Evolutionary conservation across 805 yeast species (phyloP), one percentile per base, ranked within the genome.

Genomic region (Teunomyces atbi): DNA sequence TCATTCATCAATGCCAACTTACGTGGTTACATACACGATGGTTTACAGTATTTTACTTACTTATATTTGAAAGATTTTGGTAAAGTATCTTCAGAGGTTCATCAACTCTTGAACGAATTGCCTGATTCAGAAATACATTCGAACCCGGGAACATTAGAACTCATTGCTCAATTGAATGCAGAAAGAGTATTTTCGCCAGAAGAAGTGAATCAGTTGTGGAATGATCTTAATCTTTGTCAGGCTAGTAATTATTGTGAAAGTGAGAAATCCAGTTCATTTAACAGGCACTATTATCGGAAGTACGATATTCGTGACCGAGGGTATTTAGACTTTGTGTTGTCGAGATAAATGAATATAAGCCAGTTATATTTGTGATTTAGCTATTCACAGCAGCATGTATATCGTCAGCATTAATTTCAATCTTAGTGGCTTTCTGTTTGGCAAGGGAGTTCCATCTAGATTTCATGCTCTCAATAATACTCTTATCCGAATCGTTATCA

Each of bases 381-480:
- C 41, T 52, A 16, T 48, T 54, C 19, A 69, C 60, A 15, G 73
- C 73, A 27, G 58, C 61, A 38, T 58, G 59, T 41, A 69, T 57
- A 38, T 69, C 74, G 6, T 64, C 68, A 8, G 71, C 74, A 49
- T 65, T 68, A 42, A 69, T 69, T 41, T 68, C 71, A 34, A 69
- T 56, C 45, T 56, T 62, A 2, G 52, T 42, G 1, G 67, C 68
- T 32, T 48, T 50, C 49, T 35, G 56, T 16, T 46, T 52, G 51
- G 34, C 41, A 45, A 40, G 27, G 8, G 45, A 19, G 42, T 46
- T 47, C 55, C 57, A 46, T 45, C 48, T 53, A 6, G 45, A 19
- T 35, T 53, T 57, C 42, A 50, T 42, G 7, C 42, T 41, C 33
- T 58, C 61, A 26, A 60, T 36, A 1, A 61, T 35, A 46, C 62